A percentile compares a stretch with the other conserved stretches of the same genome.
phyloP scores from a whole-genome alignment of 257 asterid genomes.

The Capsicum rhomboideum region DNA sequence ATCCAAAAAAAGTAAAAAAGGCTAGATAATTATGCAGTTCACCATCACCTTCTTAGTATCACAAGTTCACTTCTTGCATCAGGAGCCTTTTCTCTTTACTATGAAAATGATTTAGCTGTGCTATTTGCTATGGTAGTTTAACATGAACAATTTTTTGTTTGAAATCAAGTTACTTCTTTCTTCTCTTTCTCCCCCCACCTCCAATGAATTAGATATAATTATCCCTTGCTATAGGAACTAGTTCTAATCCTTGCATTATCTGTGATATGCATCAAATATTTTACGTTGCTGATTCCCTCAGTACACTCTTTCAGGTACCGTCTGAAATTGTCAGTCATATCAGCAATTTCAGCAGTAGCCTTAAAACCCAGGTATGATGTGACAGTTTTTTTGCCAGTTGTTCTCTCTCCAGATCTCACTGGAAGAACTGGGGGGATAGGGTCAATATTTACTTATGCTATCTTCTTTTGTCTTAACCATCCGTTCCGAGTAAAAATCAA shows the following conservation, averaged over 20 bases:
- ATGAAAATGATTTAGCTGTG: neutral
- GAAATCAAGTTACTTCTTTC: neutral
- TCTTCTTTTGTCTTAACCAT: neutral
- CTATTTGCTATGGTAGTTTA: neutral
- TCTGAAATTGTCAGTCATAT: constrained; percentile 57
- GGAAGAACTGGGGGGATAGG: neutral
- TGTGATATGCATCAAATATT: neutral
- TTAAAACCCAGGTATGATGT: constrained; percentile 42
- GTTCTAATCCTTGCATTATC: neutral
- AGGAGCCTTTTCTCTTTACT: neutral
- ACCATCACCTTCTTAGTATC: neutral
- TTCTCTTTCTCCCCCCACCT: neutral
- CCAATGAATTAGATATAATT: neutral
- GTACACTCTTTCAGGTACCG: constrained; percentile 34
- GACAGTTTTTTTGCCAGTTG: neutral
- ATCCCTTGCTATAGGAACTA: neutral
- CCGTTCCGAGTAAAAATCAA: neutral
- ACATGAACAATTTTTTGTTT: neutral
- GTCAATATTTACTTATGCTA: neutral
- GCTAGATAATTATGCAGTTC: neutral
- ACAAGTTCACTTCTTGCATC: neutral
- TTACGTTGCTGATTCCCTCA: neutral
- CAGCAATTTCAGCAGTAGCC: constrained; percentile 47
- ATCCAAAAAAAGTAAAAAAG: neutral
- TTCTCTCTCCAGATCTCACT: neutral